Evolutionary conservation across 768 basidiomycete genomes (phyloP).

Genomic region (Boletus sp.): DNA sequence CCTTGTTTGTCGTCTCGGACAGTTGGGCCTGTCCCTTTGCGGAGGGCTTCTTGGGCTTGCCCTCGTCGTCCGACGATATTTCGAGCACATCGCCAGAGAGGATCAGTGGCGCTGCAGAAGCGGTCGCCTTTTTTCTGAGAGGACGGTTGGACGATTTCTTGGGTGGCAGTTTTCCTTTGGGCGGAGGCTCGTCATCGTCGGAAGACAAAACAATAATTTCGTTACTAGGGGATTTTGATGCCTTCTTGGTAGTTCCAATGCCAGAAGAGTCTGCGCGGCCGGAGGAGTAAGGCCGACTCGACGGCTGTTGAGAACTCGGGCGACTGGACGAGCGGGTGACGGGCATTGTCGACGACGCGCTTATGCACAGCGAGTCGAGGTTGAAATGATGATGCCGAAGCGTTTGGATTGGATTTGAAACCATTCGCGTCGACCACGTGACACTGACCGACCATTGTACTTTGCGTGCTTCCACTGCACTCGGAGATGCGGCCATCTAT

Average conservation of each 20-base stretch:
- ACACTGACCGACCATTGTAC: too few species aligned
- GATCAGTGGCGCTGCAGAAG: conserved; percentile 1
- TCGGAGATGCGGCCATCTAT: conserved; percentile 53
- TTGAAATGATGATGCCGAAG: background rate
- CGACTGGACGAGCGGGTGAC: conserved; percentile 29
- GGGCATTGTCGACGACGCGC: conserved; percentile 20
- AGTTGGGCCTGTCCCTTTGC: conserved; percentile 17
- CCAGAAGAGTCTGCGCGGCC: conserved; percentile 8
- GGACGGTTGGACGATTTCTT: conserved; percentile 11
- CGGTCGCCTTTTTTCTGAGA: conserved; percentile 21
- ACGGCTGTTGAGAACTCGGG: conserved; percentile 2
- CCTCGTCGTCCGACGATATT: conserved; percentile 57
- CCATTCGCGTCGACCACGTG: conserved; percentile 20
- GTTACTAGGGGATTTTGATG: conserved; percentile 15
- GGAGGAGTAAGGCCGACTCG: conserved; percentile 1
- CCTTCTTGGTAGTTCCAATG: conserved; percentile 11
- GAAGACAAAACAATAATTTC: conserved; percentile 35
- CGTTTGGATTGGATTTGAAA: background rate
- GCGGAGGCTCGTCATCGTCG: conserved; percentile 27
- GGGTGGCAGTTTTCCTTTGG: conserved; percentile 12
- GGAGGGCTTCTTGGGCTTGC: conserved; percentile 1
- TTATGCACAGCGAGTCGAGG: background rate
- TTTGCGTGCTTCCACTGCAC: background rate
- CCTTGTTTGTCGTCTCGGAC: conserved; percentile 10
- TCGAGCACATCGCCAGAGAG: conserved; percentile 45